Percentiles rank a stretch among this genome's conserved stretches.
phyloP scores from a whole-genome alignment of 225 moss, liverwort and hornwort species.

The Polytrichum commune region DNA sequence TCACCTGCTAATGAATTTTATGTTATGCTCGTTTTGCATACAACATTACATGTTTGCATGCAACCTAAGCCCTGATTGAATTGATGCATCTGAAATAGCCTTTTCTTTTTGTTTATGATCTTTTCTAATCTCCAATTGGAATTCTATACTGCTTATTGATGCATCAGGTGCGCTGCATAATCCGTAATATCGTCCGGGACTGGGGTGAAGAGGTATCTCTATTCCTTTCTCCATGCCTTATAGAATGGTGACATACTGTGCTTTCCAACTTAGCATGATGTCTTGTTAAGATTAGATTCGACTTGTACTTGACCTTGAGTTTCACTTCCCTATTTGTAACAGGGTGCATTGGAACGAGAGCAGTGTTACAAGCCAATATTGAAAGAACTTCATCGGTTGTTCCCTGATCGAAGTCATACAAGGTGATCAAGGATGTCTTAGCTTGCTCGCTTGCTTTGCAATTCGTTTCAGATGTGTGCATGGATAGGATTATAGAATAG shows the following conservation, averaged over 20 bases:
- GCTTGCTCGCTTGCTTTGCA: no score
- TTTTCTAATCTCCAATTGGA: background rate
- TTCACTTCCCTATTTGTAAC: constrained; percentile 16
- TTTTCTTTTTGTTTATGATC: background rate
- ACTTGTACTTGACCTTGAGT: no score
- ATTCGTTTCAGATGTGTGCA: background rate
- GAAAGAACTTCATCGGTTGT: constrained; percentile 63
- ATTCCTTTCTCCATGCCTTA: background rate
- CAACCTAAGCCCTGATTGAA: no score
- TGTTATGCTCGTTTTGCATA: no score
- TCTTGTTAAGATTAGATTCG: no score
- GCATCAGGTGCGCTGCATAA: constrained; percentile 71
- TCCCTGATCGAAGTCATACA: constrained; percentile 51
- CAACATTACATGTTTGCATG: no score
- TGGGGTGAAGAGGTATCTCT: constrained; percentile 81
- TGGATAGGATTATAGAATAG: background rate
- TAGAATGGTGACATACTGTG: no score
- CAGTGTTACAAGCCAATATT: constrained; percentile 76
- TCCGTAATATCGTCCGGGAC: constrained; percentile 77
- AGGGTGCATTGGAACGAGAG: constrained; percentile 73
- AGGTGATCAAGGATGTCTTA: constrained; percentile 34
- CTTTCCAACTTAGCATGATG: no score
- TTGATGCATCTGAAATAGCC: background rate
- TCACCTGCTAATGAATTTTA: no score
- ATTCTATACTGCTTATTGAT: constrained; percentile 15